These are phyloP conservation scores for Bisporella sp. DNA, from an alignment of 2,329 filamentous ascomycete species.

Conservation along the genomic window DNA sequence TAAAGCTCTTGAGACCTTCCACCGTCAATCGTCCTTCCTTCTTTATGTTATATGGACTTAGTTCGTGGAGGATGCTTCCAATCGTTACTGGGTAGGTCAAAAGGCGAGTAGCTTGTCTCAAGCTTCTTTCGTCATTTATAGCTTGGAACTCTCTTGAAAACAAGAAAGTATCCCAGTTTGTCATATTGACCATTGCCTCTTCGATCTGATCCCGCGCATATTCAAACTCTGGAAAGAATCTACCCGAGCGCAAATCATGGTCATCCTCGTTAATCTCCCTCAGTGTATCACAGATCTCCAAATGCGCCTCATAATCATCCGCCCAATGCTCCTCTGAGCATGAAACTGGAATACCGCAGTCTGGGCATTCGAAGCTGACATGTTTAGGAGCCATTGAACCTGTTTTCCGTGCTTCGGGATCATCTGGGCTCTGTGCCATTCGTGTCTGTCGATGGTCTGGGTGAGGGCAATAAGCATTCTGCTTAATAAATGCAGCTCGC, in stretches of 20 bases:
- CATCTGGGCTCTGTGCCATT: slow-evolving; percentile 55
- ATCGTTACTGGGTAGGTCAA: slow-evolving; percentile 92
- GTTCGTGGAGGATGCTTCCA: slow-evolving; percentile 84
- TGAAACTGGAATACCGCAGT: slow-evolving; percentile 90
- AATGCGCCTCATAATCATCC: slow-evolving; percentile 87
- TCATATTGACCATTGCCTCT: slow-evolving; percentile 92
- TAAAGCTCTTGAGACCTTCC: slow-evolving; percentile 90
- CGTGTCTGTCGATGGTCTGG: slow-evolving; percentile 76
- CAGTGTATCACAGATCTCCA: slow-evolving; percentile 87
- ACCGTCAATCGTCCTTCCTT: slow-evolving; percentile 68
- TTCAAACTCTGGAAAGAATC: slow-evolving; percentile 89
- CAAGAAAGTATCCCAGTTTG: slow-evolving; percentile 95
- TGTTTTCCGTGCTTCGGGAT: slow-evolving; percentile 53
- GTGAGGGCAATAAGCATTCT: slow-evolving; percentile 91
- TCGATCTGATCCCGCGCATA: slow-evolving; percentile 87
- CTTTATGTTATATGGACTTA: slow-evolving; percentile 85
- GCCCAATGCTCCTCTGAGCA: slow-evolving; percentile 95
- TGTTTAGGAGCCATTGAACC: slow-evolving; percentile 64
- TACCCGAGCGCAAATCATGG: slow-evolving; percentile 83
- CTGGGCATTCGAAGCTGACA: slow-evolving; percentile 89
- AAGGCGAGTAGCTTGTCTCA: slow-evolving; percentile 88
- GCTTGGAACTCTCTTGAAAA: slow-evolving; percentile 90
- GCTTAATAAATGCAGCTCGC: slow-evolving; percentile 83
- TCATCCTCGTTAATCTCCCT: slow-evolving; percentile 97
- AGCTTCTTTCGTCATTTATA: slow-evolving; percentile 80